Evolutionary conservation across 2,329 filamentous ascomycete species (phyloP).

Genomic region (Aspergillus fijiensis): DNA sequence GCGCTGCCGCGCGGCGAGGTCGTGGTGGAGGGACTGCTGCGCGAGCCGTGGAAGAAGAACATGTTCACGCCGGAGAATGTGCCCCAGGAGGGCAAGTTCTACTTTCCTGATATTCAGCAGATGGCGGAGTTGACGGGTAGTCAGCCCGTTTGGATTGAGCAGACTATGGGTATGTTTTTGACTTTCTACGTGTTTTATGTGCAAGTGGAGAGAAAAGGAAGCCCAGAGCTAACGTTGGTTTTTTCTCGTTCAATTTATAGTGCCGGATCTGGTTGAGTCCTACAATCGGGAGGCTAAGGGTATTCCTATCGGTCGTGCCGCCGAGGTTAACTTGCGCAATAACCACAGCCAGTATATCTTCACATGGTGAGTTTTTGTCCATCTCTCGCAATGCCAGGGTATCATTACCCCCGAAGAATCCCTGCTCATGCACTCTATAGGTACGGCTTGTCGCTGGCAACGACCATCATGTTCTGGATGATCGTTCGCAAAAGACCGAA

Average conservation of each 20-base stretch:
- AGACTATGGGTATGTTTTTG: slow-evolving; percentile 73
- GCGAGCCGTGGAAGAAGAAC: slow-evolving; percentile 95
- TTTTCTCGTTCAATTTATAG: slow-evolving; percentile 45
- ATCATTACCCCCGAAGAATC: background rate
- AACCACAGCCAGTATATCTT: slow-evolving; percentile 99
- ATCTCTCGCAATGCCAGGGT: background rate
- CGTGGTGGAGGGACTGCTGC: slow-evolving; percentile 76
- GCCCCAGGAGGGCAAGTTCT: slow-evolving; percentile 81
- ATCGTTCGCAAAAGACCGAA: slow-evolving; percentile 82
- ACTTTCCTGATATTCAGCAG: slow-evolving; percentile 89
- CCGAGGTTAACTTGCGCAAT: slow-evolving; percentile 91
- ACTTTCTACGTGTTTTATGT: background rate
- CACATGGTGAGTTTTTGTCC: slow-evolving; percentile 71
- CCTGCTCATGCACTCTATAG: slow-evolving; percentile 55
- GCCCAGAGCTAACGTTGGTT: background rate
- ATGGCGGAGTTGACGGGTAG: slow-evolving; percentile 83
- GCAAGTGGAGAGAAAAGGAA: background rate
- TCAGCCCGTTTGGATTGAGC: slow-evolving; percentile 91
- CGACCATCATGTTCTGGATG: slow-evolving; percentile 95
- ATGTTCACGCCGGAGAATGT: slow-evolving; percentile 92
- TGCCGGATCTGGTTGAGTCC: slow-evolving; percentile 73
- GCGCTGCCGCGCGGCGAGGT: slow-evolving; percentile 67
- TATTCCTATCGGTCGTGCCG: slow-evolving; percentile 81
- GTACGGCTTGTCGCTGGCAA: slow-evolving; percentile 82
- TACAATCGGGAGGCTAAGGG: slow-evolving; percentile 76